Evolutionary conservation across 768 basidiomycete genomes (phyloP), one percentile per base, ranked within the genome.

Genomic region (Russula sp.): DNA sequence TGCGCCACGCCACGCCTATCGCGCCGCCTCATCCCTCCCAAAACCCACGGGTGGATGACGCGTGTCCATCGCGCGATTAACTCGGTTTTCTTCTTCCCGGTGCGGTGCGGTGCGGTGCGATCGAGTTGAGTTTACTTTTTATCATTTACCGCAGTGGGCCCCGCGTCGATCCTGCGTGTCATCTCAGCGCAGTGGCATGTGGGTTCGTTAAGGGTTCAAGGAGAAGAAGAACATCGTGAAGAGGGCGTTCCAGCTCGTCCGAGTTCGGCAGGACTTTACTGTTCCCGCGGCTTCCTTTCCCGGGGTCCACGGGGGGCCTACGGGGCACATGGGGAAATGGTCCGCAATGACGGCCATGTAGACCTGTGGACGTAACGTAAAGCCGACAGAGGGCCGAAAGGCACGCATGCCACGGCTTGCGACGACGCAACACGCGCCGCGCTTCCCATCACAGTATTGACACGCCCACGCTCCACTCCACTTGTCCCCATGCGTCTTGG

Each of bases 301-400:
- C 49, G 36, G 38, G 40, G 20, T 56, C 55, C 55, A 42, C 55
- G 38, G 52, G 50, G 49, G 24, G 10, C 34, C 34, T 14, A 50
- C 2, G 16, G 13, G 24, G 38, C 38, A 18, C 6, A 40, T 3
- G 38, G 38, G 26, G 14, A 28, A 26, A 49, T 9, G 24, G 48
- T 22, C 24, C 48, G 44, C 24, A 1, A 22, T n/a, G 14, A 5
- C 9, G 24, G 22, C 5, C 26, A 13, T 50, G 26, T 14, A 28
- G 6, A 28, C 59, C 51, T 51, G 59, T 61, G 59, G 40, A 8
- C 34, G 38, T 50, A 38, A 42, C 48, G 28, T 60, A 60, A 60
- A 42, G 38, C 51, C 59, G 59, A 61, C 32, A 7, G 28, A 22
- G 46, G 20, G 10, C 46, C 46, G 46, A 48, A 48, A 22, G 46